Conservation (phyloP, 108 stramenopile species). For the Asterionellopsis glacialis region DNA sequence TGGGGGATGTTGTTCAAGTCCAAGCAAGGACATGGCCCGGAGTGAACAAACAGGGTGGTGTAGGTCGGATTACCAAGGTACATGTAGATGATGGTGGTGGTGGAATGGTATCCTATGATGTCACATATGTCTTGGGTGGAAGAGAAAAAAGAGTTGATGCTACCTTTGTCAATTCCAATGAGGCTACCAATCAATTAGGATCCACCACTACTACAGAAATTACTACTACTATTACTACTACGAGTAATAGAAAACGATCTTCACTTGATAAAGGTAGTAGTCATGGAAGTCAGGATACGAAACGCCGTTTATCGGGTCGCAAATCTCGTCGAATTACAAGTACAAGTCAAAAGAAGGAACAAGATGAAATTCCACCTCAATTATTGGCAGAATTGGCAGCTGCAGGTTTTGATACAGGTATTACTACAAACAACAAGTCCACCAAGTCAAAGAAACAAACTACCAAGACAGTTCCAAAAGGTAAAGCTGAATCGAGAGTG, state of each 20-base stretch:
- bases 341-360: neutral
- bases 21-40: slow-evolving; percentile 81
- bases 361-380: slow-evolving; percentile 18
- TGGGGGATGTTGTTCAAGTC: slow-evolving; percentile 68
- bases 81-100: slow-evolving; percentile 8
- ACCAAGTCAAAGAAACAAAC: too few species aligned
- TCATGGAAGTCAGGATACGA: too few species aligned
- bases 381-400: slow-evolving; percentile 29
- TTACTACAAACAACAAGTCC: too few species aligned
- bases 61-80: slow-evolving; percentile 55
- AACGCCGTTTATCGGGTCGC: too few species aligned
- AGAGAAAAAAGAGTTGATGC: slow-evolving; percentile 67
- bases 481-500: too few species aligned
- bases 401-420: slow-evolving; percentile 39
- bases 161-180: slow-evolving; percentile 29
- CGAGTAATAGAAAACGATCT: too few species aligned
- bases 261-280: too few species aligned
- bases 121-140: slow-evolving; percentile 74
- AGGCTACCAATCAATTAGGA: too few species aligned
- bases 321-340: slow-evolving; percentile 3
- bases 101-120: slow-evolving; percentile 48
- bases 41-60: slow-evolving; percentile 85
- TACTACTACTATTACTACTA: too few species aligned
- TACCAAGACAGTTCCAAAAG: too few species aligned
- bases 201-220: too few species aligned